phyloP scores from a whole-genome alignment of 2,329 filamentous ascomycete species.

The Penicillium sp. region DNA sequence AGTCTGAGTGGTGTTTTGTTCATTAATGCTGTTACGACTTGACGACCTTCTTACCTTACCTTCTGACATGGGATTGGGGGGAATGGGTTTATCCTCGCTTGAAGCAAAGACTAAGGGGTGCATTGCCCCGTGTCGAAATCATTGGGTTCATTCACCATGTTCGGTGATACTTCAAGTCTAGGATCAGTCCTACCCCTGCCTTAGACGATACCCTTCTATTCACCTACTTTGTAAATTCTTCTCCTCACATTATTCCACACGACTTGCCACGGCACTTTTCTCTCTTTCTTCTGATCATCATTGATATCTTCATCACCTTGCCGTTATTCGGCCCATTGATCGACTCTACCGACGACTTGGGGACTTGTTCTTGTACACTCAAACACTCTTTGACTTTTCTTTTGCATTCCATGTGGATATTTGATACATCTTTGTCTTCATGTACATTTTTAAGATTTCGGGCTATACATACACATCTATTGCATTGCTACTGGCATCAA shows the following conservation, averaged over 20 bases:
- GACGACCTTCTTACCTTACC: conserved; percentile 8
- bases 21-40: conserved; percentile 15
- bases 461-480: background rate
- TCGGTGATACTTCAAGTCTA: background rate
- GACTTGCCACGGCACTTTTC: background rate
- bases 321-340: background rate
- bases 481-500: background rate
- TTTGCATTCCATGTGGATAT: background rate
- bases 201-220: background rate
- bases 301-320: background rate
- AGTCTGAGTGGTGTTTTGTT: background rate
- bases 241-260: background rate
- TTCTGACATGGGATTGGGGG: background rate
- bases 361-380: background rate
- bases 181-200: background rate
- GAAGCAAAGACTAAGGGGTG: too few species aligned
- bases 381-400: background rate
- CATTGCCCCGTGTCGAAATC: too few species aligned
- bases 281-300: background rate
- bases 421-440: background rate
- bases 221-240: background rate
- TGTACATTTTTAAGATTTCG: background rate
- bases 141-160: background rate
- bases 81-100: background rate
- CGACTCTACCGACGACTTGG: background rate